These are phyloP conservation scores for Pachyrhizus erosus DNA, from an alignment of 306 rosid genomes.

Conservation along the genomic window DNA sequence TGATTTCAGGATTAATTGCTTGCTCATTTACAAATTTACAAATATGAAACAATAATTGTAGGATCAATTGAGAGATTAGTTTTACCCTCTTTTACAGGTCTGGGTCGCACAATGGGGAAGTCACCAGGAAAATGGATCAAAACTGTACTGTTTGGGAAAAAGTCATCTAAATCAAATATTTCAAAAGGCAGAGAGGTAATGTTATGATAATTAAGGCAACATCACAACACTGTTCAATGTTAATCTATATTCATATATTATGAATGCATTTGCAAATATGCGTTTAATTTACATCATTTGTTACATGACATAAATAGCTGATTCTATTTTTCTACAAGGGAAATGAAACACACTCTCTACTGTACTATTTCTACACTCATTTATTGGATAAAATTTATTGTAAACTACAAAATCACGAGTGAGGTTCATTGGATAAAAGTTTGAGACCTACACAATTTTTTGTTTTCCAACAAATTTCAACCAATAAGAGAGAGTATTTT, in stretches of 20 bases:
- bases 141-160: slow-evolving; percentile 86
- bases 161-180: slow-evolving; percentile 71
- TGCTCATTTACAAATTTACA: not conserved
- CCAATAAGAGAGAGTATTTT: not conserved
- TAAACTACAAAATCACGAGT: not conserved
- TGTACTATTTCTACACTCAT: not conserved
- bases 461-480: not conserved
- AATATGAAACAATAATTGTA: not conserved
- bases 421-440: not conserved
- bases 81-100: slow-evolving; percentile 48
- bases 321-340: slow-evolving; percentile 3
- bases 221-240: not conserved
- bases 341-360: not conserved
- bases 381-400: not conserved
- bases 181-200: slow-evolving; percentile 77
- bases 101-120: slow-evolving; percentile 75
- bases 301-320: not conserved
- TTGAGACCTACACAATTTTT: not conserved
- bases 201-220: slow-evolving; percentile 15
- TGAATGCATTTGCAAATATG: slow-evolving; percentile 16
- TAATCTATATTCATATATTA: not conserved
- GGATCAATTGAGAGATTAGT: slow-evolving; percentile 31
- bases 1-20: slow-evolving; percentile 17
- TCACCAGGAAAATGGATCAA: slow-evolving; percentile 99
- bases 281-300: not conserved